Conservation (phyloP, 306 rosid genomes). For the apple (Malus domestica) region DNA sequence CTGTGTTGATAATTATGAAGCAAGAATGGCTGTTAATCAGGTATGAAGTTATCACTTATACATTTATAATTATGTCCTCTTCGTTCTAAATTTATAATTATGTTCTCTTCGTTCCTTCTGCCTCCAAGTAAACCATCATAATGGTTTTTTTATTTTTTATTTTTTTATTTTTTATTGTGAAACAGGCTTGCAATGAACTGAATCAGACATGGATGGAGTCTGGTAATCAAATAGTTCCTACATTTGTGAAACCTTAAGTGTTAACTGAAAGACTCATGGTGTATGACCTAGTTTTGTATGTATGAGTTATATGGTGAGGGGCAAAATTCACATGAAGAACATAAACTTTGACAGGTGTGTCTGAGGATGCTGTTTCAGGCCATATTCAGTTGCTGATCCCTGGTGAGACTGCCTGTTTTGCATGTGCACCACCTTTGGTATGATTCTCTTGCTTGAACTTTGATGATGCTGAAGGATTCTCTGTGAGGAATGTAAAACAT, state of each 20-base stretch:
- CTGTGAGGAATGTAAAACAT: slow-evolving; percentile 14
- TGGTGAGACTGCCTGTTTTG: slow-evolving; percentile 98
- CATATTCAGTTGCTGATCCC: slow-evolving; percentile 92
- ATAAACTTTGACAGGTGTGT: slow-evolving; percentile 64
- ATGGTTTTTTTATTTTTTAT: background rate
- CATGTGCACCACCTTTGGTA: slow-evolving; percentile 99
- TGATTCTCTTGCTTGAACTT: slow-evolving; percentile 16
- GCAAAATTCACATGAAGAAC: slow-evolving; percentile 5
- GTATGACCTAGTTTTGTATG: background rate
- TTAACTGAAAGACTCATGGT: background rate
- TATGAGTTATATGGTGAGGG: background rate
- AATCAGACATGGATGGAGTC: slow-evolving; percentile 98
- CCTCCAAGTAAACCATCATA: background rate
- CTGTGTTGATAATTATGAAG: slow-evolving; percentile 98
- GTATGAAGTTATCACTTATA: slow-evolving; percentile 21
- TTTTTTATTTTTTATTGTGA: background rate
- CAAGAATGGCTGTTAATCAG: slow-evolving; percentile 99
- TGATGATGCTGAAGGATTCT: background rate
- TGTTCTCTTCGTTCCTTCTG: background rate
- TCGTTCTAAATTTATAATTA: background rate
- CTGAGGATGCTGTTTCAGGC: slow-evolving; percentile 98
- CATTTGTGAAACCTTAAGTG: background rate
- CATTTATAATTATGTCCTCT: no score
- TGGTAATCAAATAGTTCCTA: slow-evolving; percentile 34
- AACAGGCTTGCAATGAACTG: slow-evolving; percentile 92